These are phyloP conservation scores for Circinella minor DNA, from an alignment of 371 early-diverging fungal species.

Conservation along the genomic window DNA sequence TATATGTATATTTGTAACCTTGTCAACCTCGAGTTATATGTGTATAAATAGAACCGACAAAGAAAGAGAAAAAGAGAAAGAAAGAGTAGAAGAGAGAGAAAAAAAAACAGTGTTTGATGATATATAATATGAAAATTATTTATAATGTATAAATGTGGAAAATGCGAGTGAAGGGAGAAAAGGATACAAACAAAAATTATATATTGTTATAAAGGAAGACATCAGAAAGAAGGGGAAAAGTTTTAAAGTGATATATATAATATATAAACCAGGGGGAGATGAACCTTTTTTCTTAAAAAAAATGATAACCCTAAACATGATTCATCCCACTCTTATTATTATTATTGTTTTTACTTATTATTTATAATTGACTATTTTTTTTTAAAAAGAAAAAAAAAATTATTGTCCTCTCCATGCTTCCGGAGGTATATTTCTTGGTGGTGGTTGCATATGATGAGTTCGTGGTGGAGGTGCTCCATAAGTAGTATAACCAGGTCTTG, in stretches of 20 bases:
- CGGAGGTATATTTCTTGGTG: constrained; percentile 22
- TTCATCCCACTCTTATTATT: no score
- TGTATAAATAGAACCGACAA: neutral
- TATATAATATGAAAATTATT: neutral
- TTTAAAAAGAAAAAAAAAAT: neutral
- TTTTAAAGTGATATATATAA: neutral
- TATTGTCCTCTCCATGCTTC: constrained; percentile 25
- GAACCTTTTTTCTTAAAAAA: no score
- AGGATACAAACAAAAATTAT: neutral
- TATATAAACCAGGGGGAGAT: no score
- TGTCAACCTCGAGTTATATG: neutral
- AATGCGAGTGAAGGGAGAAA: neutral
- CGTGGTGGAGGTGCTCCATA: constrained; percentile 11
- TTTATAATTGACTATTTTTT: no score
- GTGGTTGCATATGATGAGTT: constrained; percentile 9
- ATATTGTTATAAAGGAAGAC: neutral
- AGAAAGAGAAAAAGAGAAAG: neutral
- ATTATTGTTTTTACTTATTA: no score
- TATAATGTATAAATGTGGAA: neutral
- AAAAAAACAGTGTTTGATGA: no score
- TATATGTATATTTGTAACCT: no score
- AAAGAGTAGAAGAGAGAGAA: neutral
- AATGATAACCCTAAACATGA: no score
- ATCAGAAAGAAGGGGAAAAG: neutral
- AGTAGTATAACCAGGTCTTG: neutral